phyloP scores from a whole-genome alignment of 768 basidiomycete genomes.

The Galerina sulciceps region DNA sequence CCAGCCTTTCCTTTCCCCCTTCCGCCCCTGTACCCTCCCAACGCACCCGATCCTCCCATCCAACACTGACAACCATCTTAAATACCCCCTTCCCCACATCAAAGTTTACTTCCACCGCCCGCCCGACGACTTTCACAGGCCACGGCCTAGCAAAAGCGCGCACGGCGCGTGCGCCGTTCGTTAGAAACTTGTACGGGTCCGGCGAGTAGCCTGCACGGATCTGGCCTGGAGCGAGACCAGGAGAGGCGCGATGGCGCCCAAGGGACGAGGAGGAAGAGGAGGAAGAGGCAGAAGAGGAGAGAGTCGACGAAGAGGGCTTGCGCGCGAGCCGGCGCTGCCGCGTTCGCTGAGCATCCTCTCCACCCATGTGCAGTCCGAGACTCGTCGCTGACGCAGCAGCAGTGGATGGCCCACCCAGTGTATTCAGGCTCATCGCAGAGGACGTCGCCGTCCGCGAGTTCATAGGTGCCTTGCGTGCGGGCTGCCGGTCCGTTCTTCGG shows the following conservation, averaged over 20 bases:
- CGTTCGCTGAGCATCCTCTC: not conserved
- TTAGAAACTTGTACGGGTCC: conserved; percentile 74
- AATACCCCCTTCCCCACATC: conserved; percentile 75
- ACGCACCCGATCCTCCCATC: conserved; percentile 54
- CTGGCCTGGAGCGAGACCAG: not conserved
- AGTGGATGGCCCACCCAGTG: conserved; percentile 13
- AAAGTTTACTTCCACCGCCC: conserved; percentile 68
- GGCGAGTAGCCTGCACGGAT: conserved; percentile 28
- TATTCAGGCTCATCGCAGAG: conserved; percentile 32
- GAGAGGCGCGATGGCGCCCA: not conserved
- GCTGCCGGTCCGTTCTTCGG: not conserved
- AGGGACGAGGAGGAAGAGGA: not conserved
- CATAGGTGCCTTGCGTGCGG: not conserved
- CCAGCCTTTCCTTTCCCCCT: conserved; percentile 40
- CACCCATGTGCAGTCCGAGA: not conserved
- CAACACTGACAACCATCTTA: conserved; percentile 68
- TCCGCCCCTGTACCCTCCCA: conserved; percentile 34
- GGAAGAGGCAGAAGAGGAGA: not conserved
- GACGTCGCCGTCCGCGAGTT: conserved; percentile 13
- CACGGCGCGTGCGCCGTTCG: conserved; percentile 84
- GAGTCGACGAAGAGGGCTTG: not conserved
- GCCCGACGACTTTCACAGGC: conserved; percentile 77
- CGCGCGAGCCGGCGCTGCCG: not conserved
- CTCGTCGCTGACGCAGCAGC: not conserved
- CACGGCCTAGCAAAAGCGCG: conserved; percentile 87